Percentiles rank a stretch among this genome's conserved stretches.
These are phyloP conservation scores for Phialocephala sp. DNA, from an alignment of 2,329 filamentous ascomycete genomes.

Conservation along the genomic window DNA sequence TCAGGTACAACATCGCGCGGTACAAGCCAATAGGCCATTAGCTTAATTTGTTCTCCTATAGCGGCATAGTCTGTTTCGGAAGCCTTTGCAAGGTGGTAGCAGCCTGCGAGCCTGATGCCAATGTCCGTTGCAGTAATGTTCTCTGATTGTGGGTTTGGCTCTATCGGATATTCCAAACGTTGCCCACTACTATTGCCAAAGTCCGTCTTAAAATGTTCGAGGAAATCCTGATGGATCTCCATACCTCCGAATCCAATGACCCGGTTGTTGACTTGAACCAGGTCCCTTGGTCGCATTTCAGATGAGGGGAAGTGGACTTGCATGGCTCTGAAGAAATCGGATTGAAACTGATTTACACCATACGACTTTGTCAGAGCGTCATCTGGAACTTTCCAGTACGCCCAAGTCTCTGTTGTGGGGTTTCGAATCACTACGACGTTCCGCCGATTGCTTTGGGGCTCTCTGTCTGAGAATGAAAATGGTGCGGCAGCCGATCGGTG, in stretches of 20 bases:
- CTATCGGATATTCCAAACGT: not conserved
- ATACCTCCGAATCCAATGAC: slow-evolving; percentile 31
- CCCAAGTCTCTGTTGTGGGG: not conserved
- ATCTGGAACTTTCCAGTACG: slow-evolving; percentile 37
- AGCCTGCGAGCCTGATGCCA: slow-evolving; percentile 14
- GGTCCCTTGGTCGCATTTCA: slow-evolving; percentile 8
- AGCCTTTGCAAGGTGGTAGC: not conserved
- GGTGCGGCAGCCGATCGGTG: not conserved
- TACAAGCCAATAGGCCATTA: not conserved
- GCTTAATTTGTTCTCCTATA: not conserved
- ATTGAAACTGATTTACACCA: slow-evolving; percentile 35
- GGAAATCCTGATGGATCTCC: slow-evolving; percentile 25
- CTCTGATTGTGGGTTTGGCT: not conserved
- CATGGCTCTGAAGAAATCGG: slow-evolving; percentile 28
- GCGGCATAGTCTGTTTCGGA: not conserved
- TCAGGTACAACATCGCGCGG: not conserved
- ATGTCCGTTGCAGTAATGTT: not conserved
- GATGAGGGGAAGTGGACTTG: slow-evolving; percentile 19
- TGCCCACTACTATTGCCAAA: not conserved
- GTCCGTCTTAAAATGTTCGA: slow-evolving; percentile 1
- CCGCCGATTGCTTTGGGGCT: slow-evolving; percentile 8
- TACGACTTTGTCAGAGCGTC: slow-evolving; percentile 2
- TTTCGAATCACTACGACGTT: slow-evolving; percentile 17
- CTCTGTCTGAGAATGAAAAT: slow-evolving; percentile 9
- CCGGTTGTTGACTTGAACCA: slow-evolving; percentile 7